Conservation (phyloP, 306 rosid genomes). For the Morella rubra region DNA sequence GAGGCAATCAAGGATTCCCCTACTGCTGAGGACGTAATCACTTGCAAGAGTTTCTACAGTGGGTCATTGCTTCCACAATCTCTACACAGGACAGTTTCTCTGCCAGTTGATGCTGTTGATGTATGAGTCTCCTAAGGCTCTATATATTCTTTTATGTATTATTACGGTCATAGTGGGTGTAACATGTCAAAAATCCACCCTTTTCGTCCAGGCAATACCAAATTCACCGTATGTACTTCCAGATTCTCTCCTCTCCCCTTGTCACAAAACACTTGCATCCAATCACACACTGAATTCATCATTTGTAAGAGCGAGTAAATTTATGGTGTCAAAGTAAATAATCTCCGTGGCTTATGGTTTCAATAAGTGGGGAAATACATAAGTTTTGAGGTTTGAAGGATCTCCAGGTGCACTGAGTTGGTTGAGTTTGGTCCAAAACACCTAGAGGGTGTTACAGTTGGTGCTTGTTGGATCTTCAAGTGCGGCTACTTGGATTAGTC, state of each 20-base stretch:
- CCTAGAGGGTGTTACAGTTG: neutral
- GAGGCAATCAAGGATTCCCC: slow-evolving; percentile 38
- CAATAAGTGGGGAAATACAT: neutral
- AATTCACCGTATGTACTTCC: neutral
- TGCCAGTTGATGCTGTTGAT: slow-evolving; percentile 83
- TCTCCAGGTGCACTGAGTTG: neutral
- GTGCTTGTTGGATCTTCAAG: neutral
- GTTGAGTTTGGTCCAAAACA: neutral
- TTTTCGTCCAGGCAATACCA: slow-evolving; percentile 17
- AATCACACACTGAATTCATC: too few relatives aligned
- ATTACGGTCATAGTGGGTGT: slow-evolving; percentile 33
- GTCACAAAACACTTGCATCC: neutral
- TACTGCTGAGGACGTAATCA: slow-evolving; percentile 26
- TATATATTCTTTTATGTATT: slow-evolving; percentile 50
- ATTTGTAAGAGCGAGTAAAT: neutral
- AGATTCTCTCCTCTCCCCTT: neutral
- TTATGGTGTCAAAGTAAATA: neutral
- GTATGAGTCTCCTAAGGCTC: slow-evolving; percentile 36
- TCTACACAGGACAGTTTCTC: slow-evolving; percentile 68
- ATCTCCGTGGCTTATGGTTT: neutral
- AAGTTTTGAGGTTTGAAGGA: neutral
- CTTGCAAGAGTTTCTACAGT: slow-evolving; percentile 36
- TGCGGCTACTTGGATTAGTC: neutral
- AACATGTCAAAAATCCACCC: slow-evolving; percentile 24
- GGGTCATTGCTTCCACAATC: slow-evolving; percentile 53